A percentile compares a stretch with the other conserved stretches of the same genome.
Evolutionary conservation across 768 basidiomycete genomes (phyloP).

Genomic region (Coprinopsis strossmayeri): DNA sequence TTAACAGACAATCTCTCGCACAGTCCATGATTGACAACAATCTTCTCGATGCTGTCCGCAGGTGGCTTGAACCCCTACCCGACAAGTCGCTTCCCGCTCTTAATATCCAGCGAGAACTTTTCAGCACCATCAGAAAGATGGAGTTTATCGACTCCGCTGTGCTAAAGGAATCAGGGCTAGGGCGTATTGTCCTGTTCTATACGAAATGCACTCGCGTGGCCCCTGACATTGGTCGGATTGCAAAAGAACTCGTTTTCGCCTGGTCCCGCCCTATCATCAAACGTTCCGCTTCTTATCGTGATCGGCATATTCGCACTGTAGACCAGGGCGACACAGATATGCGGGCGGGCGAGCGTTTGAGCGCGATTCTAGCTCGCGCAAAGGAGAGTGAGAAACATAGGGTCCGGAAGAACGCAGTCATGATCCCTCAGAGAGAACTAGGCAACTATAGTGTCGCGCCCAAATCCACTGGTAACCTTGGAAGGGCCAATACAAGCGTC

Average conservation of each 20-base stretch:
- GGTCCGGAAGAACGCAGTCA: conserved; percentile 72
- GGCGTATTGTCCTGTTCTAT: conserved; percentile 90
- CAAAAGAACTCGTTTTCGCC: conserved; percentile 73
- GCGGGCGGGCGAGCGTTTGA: conserved; percentile 48
- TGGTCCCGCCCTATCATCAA: conserved; percentile 95
- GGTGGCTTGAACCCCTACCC: conserved; percentile 92
- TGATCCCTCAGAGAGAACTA: conserved; percentile 72
- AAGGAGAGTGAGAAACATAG: conserved; percentile 63
- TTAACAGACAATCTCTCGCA: conserved; percentile 67
- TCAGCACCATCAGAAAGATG: conserved; percentile 80
- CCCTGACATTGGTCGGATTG: conserved; percentile 71
- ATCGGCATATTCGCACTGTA: conserved; percentile 60
- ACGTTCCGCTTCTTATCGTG: conserved; percentile 75
- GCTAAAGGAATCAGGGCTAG: conserved; percentile 87
- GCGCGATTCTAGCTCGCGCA: conserved; percentile 62
- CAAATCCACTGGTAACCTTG: conserved; percentile 43
- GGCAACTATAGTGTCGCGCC: conserved; percentile 82
- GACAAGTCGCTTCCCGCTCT: conserved; percentile 90
- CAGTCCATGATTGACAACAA: conserved; percentile 96
- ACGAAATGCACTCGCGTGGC: conserved; percentile 91
- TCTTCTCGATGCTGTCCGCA: conserved; percentile 79
- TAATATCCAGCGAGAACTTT: conserved; percentile 92
- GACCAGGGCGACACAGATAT: conserved; percentile 29
- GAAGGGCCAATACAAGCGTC: conserved; percentile 50
- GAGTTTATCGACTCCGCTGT: conserved; percentile 86